Evolutionary conservation across 345 rosid species (phyloP), one percentile per base, ranked within the genome.

Genomic region (Camelina sativa): DNA sequence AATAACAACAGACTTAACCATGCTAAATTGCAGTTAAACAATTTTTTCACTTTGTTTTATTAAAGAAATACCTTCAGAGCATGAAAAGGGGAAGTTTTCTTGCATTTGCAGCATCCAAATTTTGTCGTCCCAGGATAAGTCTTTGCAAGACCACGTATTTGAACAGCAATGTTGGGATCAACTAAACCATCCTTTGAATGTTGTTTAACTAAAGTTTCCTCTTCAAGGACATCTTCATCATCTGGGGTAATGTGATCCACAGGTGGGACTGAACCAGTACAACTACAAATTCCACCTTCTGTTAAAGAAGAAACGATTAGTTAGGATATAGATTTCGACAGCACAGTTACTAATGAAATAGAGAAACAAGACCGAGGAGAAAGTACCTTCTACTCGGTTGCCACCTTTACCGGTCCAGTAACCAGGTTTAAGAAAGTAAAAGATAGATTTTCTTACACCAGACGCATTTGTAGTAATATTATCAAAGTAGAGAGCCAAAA

Each of bases 361-460:
- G 46, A 37, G 55, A 25, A 64, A 64, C 54, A 46, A 55, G 64
- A 56, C 55, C n/a, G 20, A 50, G 81, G 69, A n/a, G 65, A 23
- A 55, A 34, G 75, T 78, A 90, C 97, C 97, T 91, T 82, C 73
- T 34, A 79, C 86, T 73, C 82, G 85, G 82, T 72, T 80, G 80
- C 98, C 96, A 71, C 95, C 96, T 80, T 73, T 91, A 76, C 96
- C 97, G 0, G 89, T 89, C 98, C 98, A 91, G 74, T 86, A 90
- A 35, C 90, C 88, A 22, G 90, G 96, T 32, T 83, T 85, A 16
- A 94, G 75, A 83, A 94, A 90, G 82, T 90, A 94, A 79, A 87
- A 81, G 30, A 81, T 8, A 41, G 97, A 78, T 80, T 87, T 94
- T 78, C 97, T 87, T 59, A 88, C 86, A 72, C 96, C 95, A 11